Evolutionary conservation across 768 basidiomycete genomes (phyloP).

Genomic region (Boletus subcaerulescens): DNA sequence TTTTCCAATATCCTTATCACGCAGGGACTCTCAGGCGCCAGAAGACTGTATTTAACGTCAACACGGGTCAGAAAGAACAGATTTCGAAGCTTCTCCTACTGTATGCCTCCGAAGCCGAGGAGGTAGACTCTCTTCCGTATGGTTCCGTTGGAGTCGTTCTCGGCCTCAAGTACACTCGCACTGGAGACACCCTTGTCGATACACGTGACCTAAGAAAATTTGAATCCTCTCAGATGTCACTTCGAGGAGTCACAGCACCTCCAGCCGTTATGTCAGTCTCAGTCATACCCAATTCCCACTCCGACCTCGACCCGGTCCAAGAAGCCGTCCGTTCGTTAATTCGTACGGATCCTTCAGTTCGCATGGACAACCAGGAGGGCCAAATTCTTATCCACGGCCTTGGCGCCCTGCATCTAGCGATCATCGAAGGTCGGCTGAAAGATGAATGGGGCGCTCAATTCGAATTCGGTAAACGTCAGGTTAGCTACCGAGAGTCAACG

Average conservation of each 20-base stretch:
- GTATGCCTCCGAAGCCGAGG: constrained; percentile 72
- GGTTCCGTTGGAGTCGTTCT: constrained; percentile 84
- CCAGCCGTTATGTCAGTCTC: constrained; percentile 85
- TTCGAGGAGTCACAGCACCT: constrained; percentile 70
- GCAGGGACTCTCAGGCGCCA: constrained; percentile 65
- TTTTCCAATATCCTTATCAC: constrained; percentile 3
- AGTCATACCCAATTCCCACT: constrained; percentile 74
- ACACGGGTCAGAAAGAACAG: constrained; percentile 66
- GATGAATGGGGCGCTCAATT: constrained; percentile 80
- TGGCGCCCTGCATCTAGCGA: constrained; percentile 86
- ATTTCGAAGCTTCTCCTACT: constrained; percentile 72
- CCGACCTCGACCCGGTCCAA: constrained; percentile 76
- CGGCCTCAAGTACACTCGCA: constrained; percentile 79
- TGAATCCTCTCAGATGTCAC: constrained; percentile 36
- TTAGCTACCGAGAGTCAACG: constrained; percentile 72
- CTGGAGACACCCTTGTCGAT: constrained; percentile 80
- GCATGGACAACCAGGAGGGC: constrained; percentile 76
- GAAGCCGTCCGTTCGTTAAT: constrained; percentile 66
- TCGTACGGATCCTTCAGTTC: constrained; percentile 89
- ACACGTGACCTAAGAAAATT: constrained; percentile 35
- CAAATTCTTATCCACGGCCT: constrained; percentile 83
- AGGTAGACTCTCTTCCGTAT: constrained; percentile 76
- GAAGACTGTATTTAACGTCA: constrained; percentile 59
- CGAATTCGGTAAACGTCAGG: constrained; percentile 72
- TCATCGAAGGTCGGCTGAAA: constrained; percentile 73